Conservation (phyloP, 1,284 basidiomycete genomes). For the Ustilago vetiveriae region DNA sequence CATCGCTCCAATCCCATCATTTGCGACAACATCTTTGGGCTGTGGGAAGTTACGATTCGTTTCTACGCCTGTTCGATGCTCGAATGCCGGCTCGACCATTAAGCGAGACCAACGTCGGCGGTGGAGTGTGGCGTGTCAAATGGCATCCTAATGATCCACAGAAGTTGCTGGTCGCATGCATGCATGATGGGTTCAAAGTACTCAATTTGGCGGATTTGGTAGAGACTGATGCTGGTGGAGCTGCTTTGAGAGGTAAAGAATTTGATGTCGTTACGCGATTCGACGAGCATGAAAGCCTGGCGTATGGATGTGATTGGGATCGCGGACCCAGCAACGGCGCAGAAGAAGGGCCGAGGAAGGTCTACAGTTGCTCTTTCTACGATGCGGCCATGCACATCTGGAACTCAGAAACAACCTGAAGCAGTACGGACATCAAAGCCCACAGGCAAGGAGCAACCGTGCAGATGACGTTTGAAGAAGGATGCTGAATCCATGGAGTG, state of each 20-base stretch:
- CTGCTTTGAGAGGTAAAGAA: conserved; percentile 29
- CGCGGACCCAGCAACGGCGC: conserved; percentile 57
- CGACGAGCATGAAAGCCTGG: conserved; percentile 82
- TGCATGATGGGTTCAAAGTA: conserved; percentile 93
- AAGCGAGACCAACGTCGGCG: conserved; percentile 77
- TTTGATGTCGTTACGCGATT: conserved; percentile 72
- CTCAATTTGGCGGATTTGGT: conserved; percentile 22
- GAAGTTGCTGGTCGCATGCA: conserved; percentile 85
- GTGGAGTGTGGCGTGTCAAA: conserved; percentile 94
- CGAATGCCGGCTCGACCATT: conserved; percentile 77
- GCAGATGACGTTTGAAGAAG: not conserved
- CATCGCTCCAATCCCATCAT: conserved; percentile 86
- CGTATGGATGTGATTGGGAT: conserved; percentile 97
- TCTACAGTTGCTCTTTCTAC: conserved; percentile 96
- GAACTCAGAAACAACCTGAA: conserved; percentile 67
- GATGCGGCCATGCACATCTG: conserved; percentile 87
- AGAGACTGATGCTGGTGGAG: conserved; percentile 4
- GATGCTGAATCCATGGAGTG: too few species aligned
- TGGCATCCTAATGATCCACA: conserved; percentile 80
- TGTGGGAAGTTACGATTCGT: conserved; percentile 91
- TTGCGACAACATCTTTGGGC: conserved; percentile 82
- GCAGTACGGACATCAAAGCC: not conserved
- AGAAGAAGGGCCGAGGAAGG: conserved; percentile 70
- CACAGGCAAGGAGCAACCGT: not conserved
- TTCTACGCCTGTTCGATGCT: conserved; percentile 83